Base-by-base conservation (phyloP, 352 stramenopile species). In the Pythium plurisporium region DNA sequence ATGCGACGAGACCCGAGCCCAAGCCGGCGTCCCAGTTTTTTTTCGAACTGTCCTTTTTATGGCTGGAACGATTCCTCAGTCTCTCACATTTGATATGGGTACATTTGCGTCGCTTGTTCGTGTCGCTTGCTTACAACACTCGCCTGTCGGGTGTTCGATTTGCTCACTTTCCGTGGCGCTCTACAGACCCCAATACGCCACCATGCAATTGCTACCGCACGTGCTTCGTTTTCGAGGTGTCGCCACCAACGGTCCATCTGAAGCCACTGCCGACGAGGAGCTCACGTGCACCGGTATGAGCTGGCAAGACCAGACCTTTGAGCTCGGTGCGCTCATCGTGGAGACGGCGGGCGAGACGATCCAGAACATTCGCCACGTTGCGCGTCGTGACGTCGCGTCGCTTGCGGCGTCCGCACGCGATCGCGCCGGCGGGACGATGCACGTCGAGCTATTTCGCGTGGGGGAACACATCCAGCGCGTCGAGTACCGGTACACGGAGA, bases 231-330 rank as follows among this genome's bases (percentile, higher is more conserved):
- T 36, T 19, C 40, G 15, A 20, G 14, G 14, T 31, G 8, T 19
- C 2, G 6, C 12, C 29, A 19, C 6, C 29, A n/a, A 40, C 20
- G 11, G 9, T 5, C 20, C 15, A 15, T 15, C 33, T 38, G 33
- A 10, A 38, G 33, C 34, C 11, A 19, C 47, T 1, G 30, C 40
- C 2, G 4, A 2, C 1, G 7, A 25, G 2, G 27, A 31, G 4
- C 8, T 17, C 25, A 5, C 9, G 11, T 31, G 11, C 12, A 36
- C 60, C 15, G 58, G 58, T 12, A 46, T 20, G 20, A 65, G 43
- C 36, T 65, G 49, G 58, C 58, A 65, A 20, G 58, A 65, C 17
- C 34, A 55, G 5, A 41, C 43, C 4, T 44, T 65, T 9, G 49
- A 49, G 36, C 20, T 65, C 5, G 50, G 58, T 5, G 58, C 58